Evolutionary conservation across 495 filamentous ascomycete species (phyloP).

Genomic region (Sphaerosporella brunnea): DNA sequence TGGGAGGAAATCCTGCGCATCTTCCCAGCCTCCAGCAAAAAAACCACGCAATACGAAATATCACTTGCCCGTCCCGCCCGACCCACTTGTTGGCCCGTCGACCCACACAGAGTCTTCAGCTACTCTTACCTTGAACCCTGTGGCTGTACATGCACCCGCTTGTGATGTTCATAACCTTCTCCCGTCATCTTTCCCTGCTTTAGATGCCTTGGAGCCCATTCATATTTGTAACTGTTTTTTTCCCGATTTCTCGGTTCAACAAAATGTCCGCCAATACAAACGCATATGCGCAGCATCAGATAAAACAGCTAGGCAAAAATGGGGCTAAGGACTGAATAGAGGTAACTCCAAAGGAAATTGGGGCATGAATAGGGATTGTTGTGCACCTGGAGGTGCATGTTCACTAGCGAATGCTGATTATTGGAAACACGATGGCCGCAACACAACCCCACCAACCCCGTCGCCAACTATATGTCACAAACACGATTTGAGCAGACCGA

Average conservation of each 20-base stretch:
- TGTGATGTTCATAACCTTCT: slow-evolving; percentile 8
- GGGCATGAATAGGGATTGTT: slow-evolving; percentile 11
- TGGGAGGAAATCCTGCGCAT: too few relatives aligned
- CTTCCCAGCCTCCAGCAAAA: too few relatives aligned
- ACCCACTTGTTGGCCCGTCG: too few relatives aligned
- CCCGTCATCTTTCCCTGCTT: not conserved
- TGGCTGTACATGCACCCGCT: not conserved
- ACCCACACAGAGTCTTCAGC: not conserved
- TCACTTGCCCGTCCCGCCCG: not conserved
- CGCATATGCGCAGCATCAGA: slow-evolving; percentile 2
- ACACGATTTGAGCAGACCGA: slow-evolving; percentile 8
- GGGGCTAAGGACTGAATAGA: not conserved
- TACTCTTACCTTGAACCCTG: slow-evolving; percentile 3
- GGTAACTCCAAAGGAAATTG: slow-evolving; percentile 1
- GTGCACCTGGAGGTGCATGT: slow-evolving; percentile 11
- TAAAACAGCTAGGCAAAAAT: not conserved
- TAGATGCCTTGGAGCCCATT: slow-evolving; percentile 3
- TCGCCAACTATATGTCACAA: slow-evolving; percentile 4
- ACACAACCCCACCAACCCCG: slow-evolving; percentile 2
- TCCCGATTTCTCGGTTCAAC: not conserved
- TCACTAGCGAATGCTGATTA: slow-evolving; percentile 10
- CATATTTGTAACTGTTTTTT: slow-evolving; percentile 7
- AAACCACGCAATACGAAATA: too few relatives aligned
- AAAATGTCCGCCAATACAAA: slow-evolving; percentile 6
- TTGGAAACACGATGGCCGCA: slow-evolving; percentile 4